These are phyloP conservation scores for Sporothrix protearum DNA, from an alignment of 2,329 filamentous ascomycete species.

Conservation along the genomic window DNA sequence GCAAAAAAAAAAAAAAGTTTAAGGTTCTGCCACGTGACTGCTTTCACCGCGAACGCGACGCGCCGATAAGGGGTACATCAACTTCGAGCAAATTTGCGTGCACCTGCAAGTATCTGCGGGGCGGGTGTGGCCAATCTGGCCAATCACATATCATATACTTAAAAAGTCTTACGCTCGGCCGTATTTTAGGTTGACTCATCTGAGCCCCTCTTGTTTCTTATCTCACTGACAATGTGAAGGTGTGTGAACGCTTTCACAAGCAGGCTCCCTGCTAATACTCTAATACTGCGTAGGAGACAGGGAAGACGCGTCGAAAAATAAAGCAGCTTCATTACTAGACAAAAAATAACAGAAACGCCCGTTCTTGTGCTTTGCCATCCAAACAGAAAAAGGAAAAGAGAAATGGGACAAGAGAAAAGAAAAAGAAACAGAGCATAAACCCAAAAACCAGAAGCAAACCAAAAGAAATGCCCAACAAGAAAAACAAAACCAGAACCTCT, in stretches of 20 bases:
- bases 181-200: background rate
- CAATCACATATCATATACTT: constrained; percentile 2
- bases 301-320: background rate
- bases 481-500: background rate
- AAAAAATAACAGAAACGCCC: constrained; percentile 15
- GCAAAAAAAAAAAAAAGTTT: constrained; percentile 10
- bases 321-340: constrained; percentile 14
- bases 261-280: background rate
- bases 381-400: background rate
- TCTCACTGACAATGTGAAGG: background rate
- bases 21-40: background rate
- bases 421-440: constrained; percentile 2
- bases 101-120: background rate
- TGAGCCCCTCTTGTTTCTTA: background rate
- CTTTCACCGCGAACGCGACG: constrained; percentile 2
- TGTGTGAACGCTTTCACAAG: background rate
- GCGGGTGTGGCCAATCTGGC: background rate
- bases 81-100: background rate
- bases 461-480: background rate
- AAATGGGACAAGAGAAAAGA: background rate
- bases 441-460: background rate
- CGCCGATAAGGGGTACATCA: background rate
- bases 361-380: constrained; percentile 11
- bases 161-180: background rate
- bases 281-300: too few relatives aligned